Percentiles rank a stretch among this genome's conserved stretches.
These are phyloP conservation scores for Salix arbutifolia DNA, from an alignment of 345 rosid genomes.

Conservation along the genomic window DNA sequence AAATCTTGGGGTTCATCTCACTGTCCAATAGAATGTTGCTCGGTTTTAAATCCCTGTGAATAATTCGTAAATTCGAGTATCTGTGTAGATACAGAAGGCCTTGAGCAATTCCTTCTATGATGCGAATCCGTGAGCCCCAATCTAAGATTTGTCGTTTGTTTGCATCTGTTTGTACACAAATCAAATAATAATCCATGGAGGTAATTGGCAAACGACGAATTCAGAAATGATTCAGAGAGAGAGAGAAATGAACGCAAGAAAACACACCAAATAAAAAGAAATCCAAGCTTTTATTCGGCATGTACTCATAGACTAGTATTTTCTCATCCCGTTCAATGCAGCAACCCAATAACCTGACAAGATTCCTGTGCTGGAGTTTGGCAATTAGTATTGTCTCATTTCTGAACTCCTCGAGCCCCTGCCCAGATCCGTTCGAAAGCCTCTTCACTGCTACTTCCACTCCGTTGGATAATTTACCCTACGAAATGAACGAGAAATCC, in stretches of 20 bases:
- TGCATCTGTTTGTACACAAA: background rate
- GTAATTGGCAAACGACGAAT: background rate
- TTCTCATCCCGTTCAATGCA: background rate
- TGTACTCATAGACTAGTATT: background rate
- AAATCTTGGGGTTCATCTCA: background rate
- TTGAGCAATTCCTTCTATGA: background rate
- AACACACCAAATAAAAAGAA: background rate
- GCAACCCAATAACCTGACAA: background rate
- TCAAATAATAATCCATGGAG: background rate
- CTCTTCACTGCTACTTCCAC: background rate
- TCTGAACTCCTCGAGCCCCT: background rate
- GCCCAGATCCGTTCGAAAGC: background rate
- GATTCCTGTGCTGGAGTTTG: conserved; percentile 1
- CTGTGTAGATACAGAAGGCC: background rate
- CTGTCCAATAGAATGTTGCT: background rate
- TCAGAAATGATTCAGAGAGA: background rate
- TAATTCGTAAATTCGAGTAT: background rate
- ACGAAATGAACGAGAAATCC: background rate
- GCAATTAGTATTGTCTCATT: background rate
- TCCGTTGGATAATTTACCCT: background rate
- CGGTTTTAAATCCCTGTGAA: background rate
- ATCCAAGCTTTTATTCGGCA: background rate
- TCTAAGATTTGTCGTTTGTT: background rate
- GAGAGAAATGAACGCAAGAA: background rate
- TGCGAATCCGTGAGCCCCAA: background rate